Evolutionary conservation across 2,329 filamentous ascomycete genomes (phyloP).

Genomic region (Fusarium coicis): DNA sequence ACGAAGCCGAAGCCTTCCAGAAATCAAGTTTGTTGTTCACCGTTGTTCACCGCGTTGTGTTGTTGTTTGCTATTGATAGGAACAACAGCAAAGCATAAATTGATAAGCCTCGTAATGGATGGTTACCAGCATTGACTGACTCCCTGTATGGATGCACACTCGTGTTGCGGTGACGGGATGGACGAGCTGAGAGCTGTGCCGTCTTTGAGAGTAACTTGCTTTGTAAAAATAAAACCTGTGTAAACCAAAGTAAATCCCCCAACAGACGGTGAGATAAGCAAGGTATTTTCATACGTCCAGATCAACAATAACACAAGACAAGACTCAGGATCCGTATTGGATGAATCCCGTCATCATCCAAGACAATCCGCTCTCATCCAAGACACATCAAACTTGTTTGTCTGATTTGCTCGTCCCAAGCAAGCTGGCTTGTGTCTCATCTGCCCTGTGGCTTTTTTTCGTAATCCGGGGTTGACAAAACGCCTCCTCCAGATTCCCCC

Average conservation of each 20-base stretch:
- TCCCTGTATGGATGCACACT: neutral
- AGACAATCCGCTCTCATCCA: slow-evolving; percentile 33
- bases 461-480: slow-evolving; percentile 32
- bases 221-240: slow-evolving; percentile 7
- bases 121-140: slow-evolving; percentile 8
- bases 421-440: slow-evolving; percentile 9
- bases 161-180: slow-evolving; percentile 4
- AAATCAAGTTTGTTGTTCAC: slow-evolving; percentile 16
- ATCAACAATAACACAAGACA: slow-evolving; percentile 9
- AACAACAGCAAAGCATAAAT: slow-evolving; percentile 5
- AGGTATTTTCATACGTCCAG: slow-evolving; percentile 22
- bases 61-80: neutral
- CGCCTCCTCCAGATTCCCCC: slow-evolving; percentile 15
- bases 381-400: slow-evolving; percentile 31
- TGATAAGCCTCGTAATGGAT: slow-evolving; percentile 23
- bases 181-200: slow-evolving; percentile 7
- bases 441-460: slow-evolving; percentile 24
- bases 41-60: neutral
- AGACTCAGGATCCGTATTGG: slow-evolving; percentile 6
- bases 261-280: slow-evolving; percentile 32
- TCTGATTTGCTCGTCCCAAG: neutral
- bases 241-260: slow-evolving; percentile 1
- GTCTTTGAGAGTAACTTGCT: slow-evolving; percentile 6
- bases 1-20: slow-evolving; percentile 11
- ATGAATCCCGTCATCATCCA: slow-evolving; percentile 11